Evolutionary conservation across 495 filamentous ascomycete genomes (phyloP).

Genomic region (Cercophora sp.): DNA sequence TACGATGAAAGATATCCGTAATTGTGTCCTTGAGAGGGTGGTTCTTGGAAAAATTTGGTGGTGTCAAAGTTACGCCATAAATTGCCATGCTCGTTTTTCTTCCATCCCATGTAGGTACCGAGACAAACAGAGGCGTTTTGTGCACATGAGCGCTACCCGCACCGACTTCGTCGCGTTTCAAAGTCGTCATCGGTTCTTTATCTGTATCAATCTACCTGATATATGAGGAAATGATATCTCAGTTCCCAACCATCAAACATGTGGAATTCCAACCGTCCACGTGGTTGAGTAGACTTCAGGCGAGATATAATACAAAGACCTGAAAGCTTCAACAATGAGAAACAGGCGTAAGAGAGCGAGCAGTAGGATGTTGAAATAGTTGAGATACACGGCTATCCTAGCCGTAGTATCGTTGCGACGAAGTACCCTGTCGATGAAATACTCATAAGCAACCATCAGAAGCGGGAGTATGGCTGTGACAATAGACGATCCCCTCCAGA

Average conservation of each 20-base stretch:
- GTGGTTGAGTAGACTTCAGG: background rate
- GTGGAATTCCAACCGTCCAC: background rate
- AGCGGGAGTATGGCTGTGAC: background rate
- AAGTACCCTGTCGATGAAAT: background rate
- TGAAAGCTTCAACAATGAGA: background rate
- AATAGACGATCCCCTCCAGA: background rate
- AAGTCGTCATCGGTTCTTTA: background rate
- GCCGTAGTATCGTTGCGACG: too few species aligned
- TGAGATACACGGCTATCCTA: background rate
- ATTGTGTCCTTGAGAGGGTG: too few species aligned
- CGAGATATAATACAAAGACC: background rate
- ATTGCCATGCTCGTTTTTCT: too few species aligned
- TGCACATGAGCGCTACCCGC: too few species aligned
- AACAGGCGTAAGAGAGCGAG: background rate
- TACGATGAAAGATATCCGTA: too few species aligned
- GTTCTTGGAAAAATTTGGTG: too few species aligned
- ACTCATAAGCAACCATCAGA: background rate
- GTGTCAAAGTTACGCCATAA: too few species aligned
- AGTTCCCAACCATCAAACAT: background rate
- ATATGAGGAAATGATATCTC: too few species aligned
- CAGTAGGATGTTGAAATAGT: background rate
- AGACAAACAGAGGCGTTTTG: too few species aligned
- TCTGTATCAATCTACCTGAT: background rate
- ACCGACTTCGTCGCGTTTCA: too few species aligned
- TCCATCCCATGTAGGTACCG: too few species aligned